Base-by-base conservation (phyloP, 192 early-diverging fungal species). In the Backusella morwellensis region DNA sequence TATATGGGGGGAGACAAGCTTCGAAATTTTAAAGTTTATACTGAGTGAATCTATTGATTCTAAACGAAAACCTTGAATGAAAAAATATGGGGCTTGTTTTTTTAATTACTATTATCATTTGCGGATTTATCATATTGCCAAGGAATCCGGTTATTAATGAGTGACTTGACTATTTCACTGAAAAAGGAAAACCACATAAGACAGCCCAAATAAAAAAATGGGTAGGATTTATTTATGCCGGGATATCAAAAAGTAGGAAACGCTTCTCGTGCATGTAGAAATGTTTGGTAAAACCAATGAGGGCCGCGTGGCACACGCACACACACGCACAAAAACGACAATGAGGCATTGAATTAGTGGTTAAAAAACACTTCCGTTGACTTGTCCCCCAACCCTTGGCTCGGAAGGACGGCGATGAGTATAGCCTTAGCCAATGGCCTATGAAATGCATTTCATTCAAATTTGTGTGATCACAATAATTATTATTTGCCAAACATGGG, bases 201-300 rank as follows among this genome's bases (percentile, higher is more conserved):
- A 56, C 8, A 56, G 54, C 54, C 19, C 54, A 56, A 56, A 56
- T 56, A 56, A 56, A 56, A 21, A 56, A 6, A 54, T 21, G 17
- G n/a, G 5, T 7, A n/a, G 21, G 54, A n/a, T 9, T 56, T 23
- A 56, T 56, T 56, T 56, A 56, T 56, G 54, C 54, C 54, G 54
- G 54, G 21, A 56, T 56, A 56, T 56, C n/a, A 56, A 56, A 56
- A 56, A 56, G 54, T 56, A 56, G 54, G 54, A 56, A 56, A 56
- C 7, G 6, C 54, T 56, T 56, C 54, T 56, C 54, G 54, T 56
- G 54, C n/a, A 56, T 56, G 54, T 56, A 56, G 54, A 56, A 21
- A 21, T 44, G 42, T 44, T 56, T 56, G 19, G 54, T 56, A 56
- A 56, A 56, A 56, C 54, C 54, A 56, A 56, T 56, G 54, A 56